Conservation (phyloP, 257 asterid species). For the Thymus mandschuricus region DNA sequence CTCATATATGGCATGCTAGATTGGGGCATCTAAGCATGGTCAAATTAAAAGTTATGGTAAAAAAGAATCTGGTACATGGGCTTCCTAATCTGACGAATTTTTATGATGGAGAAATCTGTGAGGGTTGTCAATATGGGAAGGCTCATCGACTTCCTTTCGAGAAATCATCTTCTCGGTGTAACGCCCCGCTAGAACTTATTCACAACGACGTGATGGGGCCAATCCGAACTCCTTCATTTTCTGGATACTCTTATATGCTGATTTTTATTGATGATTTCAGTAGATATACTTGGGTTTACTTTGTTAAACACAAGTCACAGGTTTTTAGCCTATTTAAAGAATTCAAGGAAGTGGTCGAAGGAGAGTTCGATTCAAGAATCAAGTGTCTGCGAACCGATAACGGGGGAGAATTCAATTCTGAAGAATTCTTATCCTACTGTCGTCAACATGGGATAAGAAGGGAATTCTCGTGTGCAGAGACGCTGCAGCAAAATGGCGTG, state of each 20-base stretch:
- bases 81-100: background rate
- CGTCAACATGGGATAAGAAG: background rate
- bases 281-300: background rate
- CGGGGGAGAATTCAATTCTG: background rate
- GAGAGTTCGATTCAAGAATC: background rate
- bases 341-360: background rate
- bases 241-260: background rate
- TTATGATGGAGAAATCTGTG: background rate
- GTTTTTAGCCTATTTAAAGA: background rate
- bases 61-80: background rate
- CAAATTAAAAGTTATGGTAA: background rate
- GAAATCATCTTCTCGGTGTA: background rate
- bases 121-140: background rate
- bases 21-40: background rate
- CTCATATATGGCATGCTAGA: background rate
- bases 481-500: constrained; percentile 5
- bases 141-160: background rate
- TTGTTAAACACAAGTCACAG: background rate
- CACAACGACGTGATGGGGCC: background rate
- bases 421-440: background rate
- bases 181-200: background rate
- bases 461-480: background rate
- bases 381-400: background rate
- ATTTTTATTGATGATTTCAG: background rate
- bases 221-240: background rate